A percentile compares a stretch with the other conserved stretches of the same genome.
These are phyloP conservation scores for Fusarium tjaetaba DNA, from an alignment of 2,329 filamentous ascomycete genomes.

Conservation along the genomic window DNA sequence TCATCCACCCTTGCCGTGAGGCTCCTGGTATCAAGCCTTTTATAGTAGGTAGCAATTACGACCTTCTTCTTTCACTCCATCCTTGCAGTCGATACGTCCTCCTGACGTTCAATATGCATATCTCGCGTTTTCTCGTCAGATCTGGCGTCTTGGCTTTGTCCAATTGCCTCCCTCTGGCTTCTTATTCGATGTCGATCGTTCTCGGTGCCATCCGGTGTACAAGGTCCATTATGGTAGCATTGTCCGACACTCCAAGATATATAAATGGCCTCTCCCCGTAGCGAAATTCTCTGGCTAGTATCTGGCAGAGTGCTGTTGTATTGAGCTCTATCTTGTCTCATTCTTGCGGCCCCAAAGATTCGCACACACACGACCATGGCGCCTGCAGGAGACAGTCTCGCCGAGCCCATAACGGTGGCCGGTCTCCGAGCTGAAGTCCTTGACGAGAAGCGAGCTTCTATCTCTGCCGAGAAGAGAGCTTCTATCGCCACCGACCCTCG, in stretches of 20 bases:
- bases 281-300: background rate
- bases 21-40: constrained; percentile 28
- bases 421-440: constrained; percentile 41
- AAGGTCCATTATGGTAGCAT: constrained; percentile 12
- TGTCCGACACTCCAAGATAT: constrained; percentile 5
- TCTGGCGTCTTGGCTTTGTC: constrained; percentile 15
- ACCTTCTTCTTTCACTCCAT: constrained; percentile 38
- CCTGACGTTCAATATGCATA: constrained; percentile 3
- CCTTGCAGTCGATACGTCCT: constrained; percentile 28
- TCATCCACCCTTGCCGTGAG: constrained; percentile 20
- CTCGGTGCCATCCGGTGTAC: constrained; percentile 2
- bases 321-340: background rate
- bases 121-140: constrained; percentile 13
- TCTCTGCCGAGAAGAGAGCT: constrained; percentile 45
- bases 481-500: constrained; percentile 33
- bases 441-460: constrained; percentile 46
- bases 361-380: constrained; percentile 37
- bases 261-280: constrained; percentile 13
- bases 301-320: background rate
- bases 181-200: constrained; percentile 11
- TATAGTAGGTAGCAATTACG: constrained; percentile 21
- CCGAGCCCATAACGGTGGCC: constrained; percentile 49
- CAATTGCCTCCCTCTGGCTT: background rate
- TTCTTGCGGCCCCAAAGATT: background rate
- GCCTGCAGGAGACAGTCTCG: constrained; percentile 46